phyloP scores from a whole-genome alignment of 108 stramenopile genomes.

The Skeletonema costatum region DNA sequence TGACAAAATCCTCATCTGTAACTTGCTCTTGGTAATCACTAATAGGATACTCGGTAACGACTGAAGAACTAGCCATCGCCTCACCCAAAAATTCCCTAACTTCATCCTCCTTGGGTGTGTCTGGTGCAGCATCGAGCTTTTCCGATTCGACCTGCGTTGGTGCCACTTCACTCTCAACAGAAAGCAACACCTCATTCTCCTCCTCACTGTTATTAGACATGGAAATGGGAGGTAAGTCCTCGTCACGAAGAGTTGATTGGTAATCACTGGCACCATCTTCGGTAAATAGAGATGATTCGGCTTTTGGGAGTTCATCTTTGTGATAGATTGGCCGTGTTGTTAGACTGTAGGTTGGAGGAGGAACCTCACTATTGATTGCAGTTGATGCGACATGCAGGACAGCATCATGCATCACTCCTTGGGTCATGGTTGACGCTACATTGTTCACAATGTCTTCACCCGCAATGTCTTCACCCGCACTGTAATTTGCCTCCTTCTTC shows the following conservation, averaged over 20 bases:
- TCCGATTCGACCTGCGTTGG: neutral
- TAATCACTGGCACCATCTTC: slow-evolving; percentile 42
- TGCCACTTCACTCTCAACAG: neutral
- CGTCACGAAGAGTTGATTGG: slow-evolving; percentile 22
- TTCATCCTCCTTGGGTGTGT: neutral
- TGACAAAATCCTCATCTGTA: neutral
- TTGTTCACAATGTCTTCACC: neutral
- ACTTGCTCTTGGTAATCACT: slow-evolving; percentile 19
- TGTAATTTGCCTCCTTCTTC: neutral
- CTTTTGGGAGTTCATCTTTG: slow-evolving; percentile 3
- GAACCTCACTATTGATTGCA: neutral
- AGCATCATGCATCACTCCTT: neutral
- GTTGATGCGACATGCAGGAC: neutral
- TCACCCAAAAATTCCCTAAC: neutral
- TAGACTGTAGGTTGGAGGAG: slow-evolving; percentile 24
- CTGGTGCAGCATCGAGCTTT: neutral
- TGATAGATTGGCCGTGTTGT: slow-evolving; percentile 13
- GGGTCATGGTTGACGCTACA: neutral
- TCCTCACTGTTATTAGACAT: neutral
- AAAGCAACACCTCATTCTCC: neutral
- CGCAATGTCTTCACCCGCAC: neutral
- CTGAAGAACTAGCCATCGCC: slow-evolving; percentile 12
- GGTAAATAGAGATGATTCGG: slow-evolving; percentile 30
- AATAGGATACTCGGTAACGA: slow-evolving; percentile 17
- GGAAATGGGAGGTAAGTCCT: slow-evolving; percentile 19